Percentiles rank a stretch among this genome's conserved stretches.
Evolutionary conservation across 306 rosid species (phyloP).

Genomic region (Cucumis melo): DNA sequence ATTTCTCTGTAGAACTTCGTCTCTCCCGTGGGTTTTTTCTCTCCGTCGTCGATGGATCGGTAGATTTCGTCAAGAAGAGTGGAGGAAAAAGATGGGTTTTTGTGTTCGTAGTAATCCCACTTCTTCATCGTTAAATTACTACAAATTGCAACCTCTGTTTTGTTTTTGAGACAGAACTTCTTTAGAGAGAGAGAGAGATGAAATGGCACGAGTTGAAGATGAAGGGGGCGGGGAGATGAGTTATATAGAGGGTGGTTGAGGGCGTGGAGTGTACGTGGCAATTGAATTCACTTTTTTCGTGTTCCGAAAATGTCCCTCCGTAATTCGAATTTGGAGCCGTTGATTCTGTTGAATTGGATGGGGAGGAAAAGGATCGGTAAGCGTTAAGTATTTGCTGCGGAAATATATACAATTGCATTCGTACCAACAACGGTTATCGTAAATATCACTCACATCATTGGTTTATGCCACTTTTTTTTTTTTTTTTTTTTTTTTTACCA

Average conservation of each 20-base stretch:
- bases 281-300: neutral
- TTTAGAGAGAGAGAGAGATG: constrained; percentile 12
- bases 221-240: constrained; percentile 14
- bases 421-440: too few relatives aligned
- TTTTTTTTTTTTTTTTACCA: too few relatives aligned
- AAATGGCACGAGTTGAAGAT: constrained; percentile 6
- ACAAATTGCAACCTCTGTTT: neutral
- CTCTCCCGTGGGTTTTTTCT: constrained; percentile 14
- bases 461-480: too few relatives aligned
- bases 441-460: too few relatives aligned
- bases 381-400: neutral
- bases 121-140: constrained; percentile 25
- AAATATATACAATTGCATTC: neutral
- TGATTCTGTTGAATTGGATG: neutral
- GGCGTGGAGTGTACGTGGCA: constrained; percentile 50
- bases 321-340: constrained; percentile 25
- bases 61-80: constrained; percentile 66
- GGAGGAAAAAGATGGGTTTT: constrained; percentile 67
- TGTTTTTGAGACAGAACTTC: constrained; percentile 1
- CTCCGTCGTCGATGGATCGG: constrained; percentile 67
- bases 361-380: neutral
- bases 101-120: constrained; percentile 6
- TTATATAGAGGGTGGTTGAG: constrained; percentile 32
- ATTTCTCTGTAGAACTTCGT: constrained; percentile 28
- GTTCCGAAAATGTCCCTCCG: neutral